Evolutionary conservation across 768 basidiomycete genomes (phyloP).

Genomic region (Cantharellus anzutake): DNA sequence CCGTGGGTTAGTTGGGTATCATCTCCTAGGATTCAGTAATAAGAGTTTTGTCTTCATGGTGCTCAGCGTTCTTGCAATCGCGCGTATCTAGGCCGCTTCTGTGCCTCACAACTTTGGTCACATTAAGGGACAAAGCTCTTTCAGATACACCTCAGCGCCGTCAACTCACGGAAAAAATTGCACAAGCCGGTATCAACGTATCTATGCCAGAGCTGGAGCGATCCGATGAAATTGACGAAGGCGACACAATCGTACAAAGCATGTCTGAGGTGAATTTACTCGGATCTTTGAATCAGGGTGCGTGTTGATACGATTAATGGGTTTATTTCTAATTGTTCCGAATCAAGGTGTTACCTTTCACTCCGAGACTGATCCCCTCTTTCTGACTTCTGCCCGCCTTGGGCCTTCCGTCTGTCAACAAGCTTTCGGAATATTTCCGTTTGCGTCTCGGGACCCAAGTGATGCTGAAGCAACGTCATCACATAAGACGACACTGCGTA

Average conservation of each 20-base stretch:
- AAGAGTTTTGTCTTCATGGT: conserved; percentile 2
- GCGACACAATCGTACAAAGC: conserved; percentile 23
- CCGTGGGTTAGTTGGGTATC: conserved; percentile 43
- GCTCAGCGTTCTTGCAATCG: conserved; percentile 53
- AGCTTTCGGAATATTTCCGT: conserved; percentile 27
- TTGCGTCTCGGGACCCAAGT: neutral
- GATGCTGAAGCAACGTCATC: neutral
- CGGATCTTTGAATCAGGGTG: conserved; percentile 47
- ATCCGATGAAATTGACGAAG: conserved; percentile 17
- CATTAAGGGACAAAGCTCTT: conserved; percentile 63
- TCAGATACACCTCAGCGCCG: conserved; percentile 18
- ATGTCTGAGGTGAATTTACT: conserved; percentile 52
- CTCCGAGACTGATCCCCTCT: conserved; percentile 3
- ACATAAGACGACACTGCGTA: conserved; percentile 47
- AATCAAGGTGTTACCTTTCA: conserved; percentile 5
- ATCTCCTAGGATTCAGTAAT: neutral
- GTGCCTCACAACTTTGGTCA: conserved; percentile 70
- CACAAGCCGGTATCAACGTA: conserved; percentile 9
- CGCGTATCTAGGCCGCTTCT: conserved; percentile 54
- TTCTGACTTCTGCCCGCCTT: conserved; percentile 51
- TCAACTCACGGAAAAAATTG: conserved; percentile 14
- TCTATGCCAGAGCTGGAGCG: conserved; percentile 15
- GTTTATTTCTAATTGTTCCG: neutral
- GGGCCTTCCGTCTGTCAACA: conserved; percentile 48
- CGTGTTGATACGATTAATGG: conserved; percentile 5